Evolutionary conservation across 495 filamentous ascomycete species (phyloP).

Genomic region (Xylaria palmicola): DNA sequence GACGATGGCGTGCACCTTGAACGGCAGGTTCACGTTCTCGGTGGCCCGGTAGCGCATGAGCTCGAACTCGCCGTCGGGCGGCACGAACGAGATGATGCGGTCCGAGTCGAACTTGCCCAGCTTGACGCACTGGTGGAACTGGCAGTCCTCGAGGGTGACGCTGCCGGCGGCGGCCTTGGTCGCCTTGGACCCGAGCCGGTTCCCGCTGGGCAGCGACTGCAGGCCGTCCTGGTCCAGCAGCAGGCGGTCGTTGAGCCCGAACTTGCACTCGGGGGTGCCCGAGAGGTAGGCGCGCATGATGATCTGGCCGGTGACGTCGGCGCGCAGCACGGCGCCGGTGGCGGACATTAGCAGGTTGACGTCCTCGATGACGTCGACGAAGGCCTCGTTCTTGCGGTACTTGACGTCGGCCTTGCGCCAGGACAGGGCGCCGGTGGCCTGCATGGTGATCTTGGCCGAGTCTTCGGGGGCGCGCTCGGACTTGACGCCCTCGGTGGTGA

Average conservation of each 20-base stretch:
- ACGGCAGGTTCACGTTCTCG: conserved; percentile 98
- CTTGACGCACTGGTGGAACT: conserved; percentile 99
- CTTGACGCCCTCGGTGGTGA: conserved; percentile 98
- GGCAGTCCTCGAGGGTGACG: conserved; percentile 96
- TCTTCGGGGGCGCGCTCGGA: conserved; percentile 89
- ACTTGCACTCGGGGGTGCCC: conserved; percentile 98
- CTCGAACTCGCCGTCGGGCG: conserved; percentile 98
- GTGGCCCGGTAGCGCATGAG: conserved; percentile 99
- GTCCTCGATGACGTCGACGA: conserved; percentile 99
- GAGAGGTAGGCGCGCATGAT: conserved; percentile 98
- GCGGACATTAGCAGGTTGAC: conserved; percentile 99
- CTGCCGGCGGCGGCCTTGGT: conserved; percentile 94
- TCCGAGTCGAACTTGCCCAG: conserved; percentile 96
- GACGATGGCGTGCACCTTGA: conserved; percentile 98
- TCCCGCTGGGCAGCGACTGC: conserved; percentile 64
- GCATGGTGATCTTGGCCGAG: conserved; percentile 96
- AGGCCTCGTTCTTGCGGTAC: conserved; percentile 99
- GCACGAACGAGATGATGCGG: conserved; percentile 96
- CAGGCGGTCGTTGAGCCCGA: conserved; percentile 95
- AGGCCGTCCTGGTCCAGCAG: conserved; percentile 79
- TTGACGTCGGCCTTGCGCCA: conserved; percentile 97
- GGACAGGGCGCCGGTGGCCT: conserved; percentile 94
- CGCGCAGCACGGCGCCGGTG: conserved; percentile 88
- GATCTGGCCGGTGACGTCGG: conserved; percentile 96
- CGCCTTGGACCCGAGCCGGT: conserved; percentile 72